Base-by-base conservation (phyloP, 768 basidiomycete genomes). In the Polyporus arcularius region DNA sequence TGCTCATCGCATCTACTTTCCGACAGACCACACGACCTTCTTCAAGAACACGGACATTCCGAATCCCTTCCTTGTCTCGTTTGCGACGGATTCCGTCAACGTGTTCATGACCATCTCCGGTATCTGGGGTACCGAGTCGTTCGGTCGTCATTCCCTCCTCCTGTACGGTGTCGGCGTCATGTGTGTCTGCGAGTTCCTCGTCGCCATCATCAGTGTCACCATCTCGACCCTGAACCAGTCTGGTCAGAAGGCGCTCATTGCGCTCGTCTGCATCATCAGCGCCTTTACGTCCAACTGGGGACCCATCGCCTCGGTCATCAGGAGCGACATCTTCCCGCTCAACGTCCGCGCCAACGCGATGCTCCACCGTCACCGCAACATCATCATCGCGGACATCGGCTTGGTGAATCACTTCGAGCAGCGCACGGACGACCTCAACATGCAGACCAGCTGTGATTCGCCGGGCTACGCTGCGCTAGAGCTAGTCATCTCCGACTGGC, bases 101-200 rank as follows among this genome's bases (percentile, higher is more conserved):
- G 84, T 85, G 18, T 78, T 80, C 71, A 90, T 87, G 75, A 94
- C 93, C 43, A 76, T 90, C 18, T 78, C 89, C 60, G 89, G 88
- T 31, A 85, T 94, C 73, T 91, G 80, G 74, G 82, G 86, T 68
- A 84, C 94, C 56, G 93, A 95, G 71, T 79, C 79, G 52, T 82
- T 89, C 67, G 93, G 92, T 66, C 90, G 92, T 62, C 86, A 92
- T 60, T 80, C 82, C 39, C 82, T 94, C 49, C 82, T 93, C 52
- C 76, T 92, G 69, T 79, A 83, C 57, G 93, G 93, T 67, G 90
- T 91, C 21, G 71, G 82, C 56, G 89, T 89, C 54, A 94, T 94
- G 92, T 79, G 83, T 64, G 62, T 92, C 67, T 94, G 91, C 80
- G 88, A 94, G 72, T 92, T 80, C 78, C 81, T 93, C 67, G 81